Conservation (phyloP, 352 stramenopile species). For the Pythium rishiriense region DNA sequence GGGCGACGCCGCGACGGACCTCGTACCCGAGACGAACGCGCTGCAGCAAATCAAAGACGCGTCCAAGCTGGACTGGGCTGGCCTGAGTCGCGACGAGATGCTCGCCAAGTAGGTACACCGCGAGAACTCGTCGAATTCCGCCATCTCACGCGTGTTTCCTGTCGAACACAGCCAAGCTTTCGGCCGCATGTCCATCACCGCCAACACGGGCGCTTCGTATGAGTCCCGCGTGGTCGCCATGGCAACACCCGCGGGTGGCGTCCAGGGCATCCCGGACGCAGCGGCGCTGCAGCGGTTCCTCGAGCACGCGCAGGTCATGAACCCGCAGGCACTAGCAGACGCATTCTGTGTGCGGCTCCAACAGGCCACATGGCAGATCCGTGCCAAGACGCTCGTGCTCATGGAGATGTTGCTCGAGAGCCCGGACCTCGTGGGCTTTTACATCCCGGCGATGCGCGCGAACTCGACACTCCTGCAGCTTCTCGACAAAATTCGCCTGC, state of each 20-base stretch:
- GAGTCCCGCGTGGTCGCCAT: conserved; percentile 52
- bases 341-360: conserved; percentile 46
- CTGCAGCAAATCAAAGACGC: conserved; percentile 36
- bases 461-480: conserved; percentile 31
- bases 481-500: conserved; percentile 36
- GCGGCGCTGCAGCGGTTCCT: conserved; percentile 51
- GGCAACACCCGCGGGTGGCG: conserved; percentile 47
- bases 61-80: conserved; percentile 40
- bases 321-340: conserved; percentile 29
- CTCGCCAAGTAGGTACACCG: conserved; percentile 45
- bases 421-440: conserved; percentile 34
- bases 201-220: conserved; percentile 25
- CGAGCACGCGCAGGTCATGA: conserved; percentile 39
- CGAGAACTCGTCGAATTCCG: background rate
- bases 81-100: conserved; percentile 46
- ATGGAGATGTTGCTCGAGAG: conserved; percentile 60
- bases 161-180: conserved; percentile 23
- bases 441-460: conserved; percentile 34
- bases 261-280: conserved; percentile 53
- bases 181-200: conserved; percentile 6
- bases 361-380: conserved; percentile 53
- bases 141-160: background rate
- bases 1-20: conserved; percentile 34
- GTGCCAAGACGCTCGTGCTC: conserved; percentile 52
- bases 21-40: conserved; percentile 33